These are phyloP conservation scores for Ascochyta fabae DNA, from an alignment of 2,329 filamentous ascomycete genomes.

Conservation along the genomic window DNA sequence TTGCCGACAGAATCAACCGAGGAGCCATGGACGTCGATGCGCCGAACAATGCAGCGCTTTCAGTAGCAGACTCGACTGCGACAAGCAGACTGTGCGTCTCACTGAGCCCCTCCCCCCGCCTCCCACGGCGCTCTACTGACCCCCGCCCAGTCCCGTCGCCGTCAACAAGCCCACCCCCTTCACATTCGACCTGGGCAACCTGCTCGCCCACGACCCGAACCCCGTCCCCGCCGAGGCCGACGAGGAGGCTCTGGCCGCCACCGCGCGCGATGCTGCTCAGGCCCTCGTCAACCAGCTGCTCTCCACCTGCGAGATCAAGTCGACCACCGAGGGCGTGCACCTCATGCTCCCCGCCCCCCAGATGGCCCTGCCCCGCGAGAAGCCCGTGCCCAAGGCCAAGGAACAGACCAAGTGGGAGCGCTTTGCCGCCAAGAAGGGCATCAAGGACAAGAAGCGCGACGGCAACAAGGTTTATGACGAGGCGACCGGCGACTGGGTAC, in stretches of 20 bases:
- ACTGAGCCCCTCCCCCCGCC: constrained; percentile 7
- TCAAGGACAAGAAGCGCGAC: constrained; percentile 85
- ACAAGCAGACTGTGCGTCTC: constrained; percentile 40
- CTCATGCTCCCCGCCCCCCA: constrained; percentile 75
- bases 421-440: constrained; percentile 97
- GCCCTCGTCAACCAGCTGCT: constrained; percentile 93
- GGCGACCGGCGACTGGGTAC: constrained; percentile 83
- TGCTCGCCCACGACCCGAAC: constrained; percentile 87
- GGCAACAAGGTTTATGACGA: constrained; percentile 86
- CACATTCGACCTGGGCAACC: constrained; percentile 88
- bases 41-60: constrained; percentile 31
- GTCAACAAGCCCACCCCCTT: constrained; percentile 82
- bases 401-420: constrained; percentile 92
- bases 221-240: constrained; percentile 67
- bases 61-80: constrained; percentile 43
- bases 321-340: constrained; percentile 73
- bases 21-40: constrained; percentile 44
- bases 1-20: constrained; percentile 38
- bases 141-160: constrained; percentile 35
- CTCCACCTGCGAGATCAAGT: constrained; percentile 80
- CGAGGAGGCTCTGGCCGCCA: constrained; percentile 72
- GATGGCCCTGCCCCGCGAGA: constrained; percentile 84
- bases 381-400: constrained; percentile 83
- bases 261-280: constrained; percentile 89
- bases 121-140: constrained; percentile 12